These are phyloP conservation scores for Carex parvula DNA, from an alignment of 176 grass and related monocot species.

Conservation along the genomic window DNA sequence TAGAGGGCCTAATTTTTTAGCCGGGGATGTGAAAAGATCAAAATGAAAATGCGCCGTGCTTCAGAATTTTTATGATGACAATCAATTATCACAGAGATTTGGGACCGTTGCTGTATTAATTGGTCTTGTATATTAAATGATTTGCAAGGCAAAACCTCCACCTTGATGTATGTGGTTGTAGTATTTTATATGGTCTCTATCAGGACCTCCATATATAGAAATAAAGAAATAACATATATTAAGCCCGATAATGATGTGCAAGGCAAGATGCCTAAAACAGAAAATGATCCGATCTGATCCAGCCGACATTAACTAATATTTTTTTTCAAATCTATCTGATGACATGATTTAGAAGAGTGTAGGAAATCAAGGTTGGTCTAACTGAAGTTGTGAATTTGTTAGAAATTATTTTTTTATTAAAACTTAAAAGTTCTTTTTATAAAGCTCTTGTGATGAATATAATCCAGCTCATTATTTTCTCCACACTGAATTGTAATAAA, in stretches of 20 bases:
- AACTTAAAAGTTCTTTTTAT: background rate
- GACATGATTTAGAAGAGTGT: background rate
- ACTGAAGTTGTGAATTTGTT: background rate
- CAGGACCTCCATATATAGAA: background rate
- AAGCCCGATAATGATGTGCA: background rate
- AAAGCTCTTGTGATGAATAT: background rate
- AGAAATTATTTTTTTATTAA: background rate
- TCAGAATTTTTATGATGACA: too few relatives aligned
- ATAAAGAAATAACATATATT: background rate
- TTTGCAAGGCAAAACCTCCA: too few relatives aligned
- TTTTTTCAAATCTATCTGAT: background rate
- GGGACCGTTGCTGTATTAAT: too few relatives aligned
- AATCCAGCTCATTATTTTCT: background rate
- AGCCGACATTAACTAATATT: background rate
- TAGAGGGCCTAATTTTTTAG: too few relatives aligned
- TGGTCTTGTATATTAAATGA: too few relatives aligned
- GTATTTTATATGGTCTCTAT: background rate
- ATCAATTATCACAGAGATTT: too few relatives aligned
- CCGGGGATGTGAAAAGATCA: too few relatives aligned
- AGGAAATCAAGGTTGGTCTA: background rate
- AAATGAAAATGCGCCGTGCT: too few relatives aligned
- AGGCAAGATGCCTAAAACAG: background rate
- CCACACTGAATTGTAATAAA: background rate
- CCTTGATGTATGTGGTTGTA: too few relatives aligned
- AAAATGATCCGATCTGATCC: background rate